phyloP scores from a whole-genome alignment of 2,329 filamentous ascomycete species.

The Calonectria leucothoes region DNA sequence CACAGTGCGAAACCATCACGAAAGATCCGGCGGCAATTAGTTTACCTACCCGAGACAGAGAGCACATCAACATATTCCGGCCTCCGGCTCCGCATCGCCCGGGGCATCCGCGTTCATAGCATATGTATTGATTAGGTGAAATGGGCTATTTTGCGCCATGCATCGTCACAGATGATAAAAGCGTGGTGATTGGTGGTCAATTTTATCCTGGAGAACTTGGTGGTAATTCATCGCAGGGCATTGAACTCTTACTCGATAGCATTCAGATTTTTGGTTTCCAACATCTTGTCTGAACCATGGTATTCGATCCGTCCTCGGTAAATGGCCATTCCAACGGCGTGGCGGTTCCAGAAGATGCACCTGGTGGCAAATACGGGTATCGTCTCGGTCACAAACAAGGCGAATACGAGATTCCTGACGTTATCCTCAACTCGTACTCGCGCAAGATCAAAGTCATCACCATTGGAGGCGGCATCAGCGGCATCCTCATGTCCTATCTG shows the following conservation, averaged over 20 bases:
- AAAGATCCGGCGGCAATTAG: not conserved
- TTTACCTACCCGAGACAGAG: not conserved
- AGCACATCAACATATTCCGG: not conserved
- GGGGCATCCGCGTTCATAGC: not conserved
- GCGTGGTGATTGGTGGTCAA: not conserved
- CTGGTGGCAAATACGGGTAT: slow-evolving; percentile 6
- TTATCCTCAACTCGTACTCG: not conserved
- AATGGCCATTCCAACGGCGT: not conserved
- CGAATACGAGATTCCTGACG: slow-evolving; percentile 13
- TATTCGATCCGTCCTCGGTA: not conserved
- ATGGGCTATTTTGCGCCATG: too few species aligned
- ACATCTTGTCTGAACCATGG: not conserved
- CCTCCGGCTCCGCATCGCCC: not conserved
- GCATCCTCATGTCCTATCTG: slow-evolving; percentile 6
- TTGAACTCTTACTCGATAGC: not conserved
- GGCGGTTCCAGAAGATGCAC: not conserved
- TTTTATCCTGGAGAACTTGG: not conserved
- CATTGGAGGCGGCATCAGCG: slow-evolving; percentile 7
- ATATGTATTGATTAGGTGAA: not conserved
- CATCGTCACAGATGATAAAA: not conserved
- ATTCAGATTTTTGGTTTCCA: not conserved
- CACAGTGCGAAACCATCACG: not conserved
- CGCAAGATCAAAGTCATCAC: slow-evolving; percentile 14
- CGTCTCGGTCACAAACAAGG: not conserved
- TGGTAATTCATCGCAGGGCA: not conserved